These are phyloP conservation scores for Populus deltoides DNA, from an alignment of 345 rosid species.

Conservation along the genomic window DNA sequence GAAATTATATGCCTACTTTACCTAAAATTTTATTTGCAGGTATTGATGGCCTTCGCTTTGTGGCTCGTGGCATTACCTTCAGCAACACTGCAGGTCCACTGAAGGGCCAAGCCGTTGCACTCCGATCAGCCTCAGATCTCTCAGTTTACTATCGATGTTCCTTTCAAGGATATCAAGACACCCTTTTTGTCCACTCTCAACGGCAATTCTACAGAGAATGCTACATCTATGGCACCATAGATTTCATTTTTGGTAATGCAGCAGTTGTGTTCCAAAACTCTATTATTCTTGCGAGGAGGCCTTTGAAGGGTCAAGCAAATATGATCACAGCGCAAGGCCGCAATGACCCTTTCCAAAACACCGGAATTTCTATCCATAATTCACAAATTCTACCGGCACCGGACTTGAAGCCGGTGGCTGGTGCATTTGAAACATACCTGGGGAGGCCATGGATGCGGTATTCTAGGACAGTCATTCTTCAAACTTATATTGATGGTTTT, in stretches of 20 bases:
- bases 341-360: constrained; percentile 65
- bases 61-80: constrained; percentile 74
- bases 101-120: constrained; percentile 80
- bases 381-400: constrained; percentile 54
- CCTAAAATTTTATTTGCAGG: constrained; percentile 29
- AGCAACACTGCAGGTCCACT: constrained; percentile 67
- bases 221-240: constrained; percentile 76
- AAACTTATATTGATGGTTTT: constrained; percentile 43
- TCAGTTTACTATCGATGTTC: constrained; percentile 76
- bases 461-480: constrained; percentile 56
- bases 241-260: constrained; percentile 85
- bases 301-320: constrained; percentile 61
- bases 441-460: constrained; percentile 80
- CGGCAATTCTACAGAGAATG: constrained; percentile 78
- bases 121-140: constrained; percentile 82
- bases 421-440: constrained; percentile 44
- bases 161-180: constrained; percentile 81
- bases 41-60: constrained; percentile 65
- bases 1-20: not conserved
- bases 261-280: constrained; percentile 80
- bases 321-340: constrained; percentile 79
- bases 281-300: constrained; percentile 52
- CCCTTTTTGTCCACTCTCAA: constrained; percentile 76
- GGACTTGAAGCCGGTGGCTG: constrained; percentile 51
- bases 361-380: constrained; percentile 70